Base-by-base conservation (phyloP, 768 basidiomycete species). In the Lactarius hengduanensis region DNA sequence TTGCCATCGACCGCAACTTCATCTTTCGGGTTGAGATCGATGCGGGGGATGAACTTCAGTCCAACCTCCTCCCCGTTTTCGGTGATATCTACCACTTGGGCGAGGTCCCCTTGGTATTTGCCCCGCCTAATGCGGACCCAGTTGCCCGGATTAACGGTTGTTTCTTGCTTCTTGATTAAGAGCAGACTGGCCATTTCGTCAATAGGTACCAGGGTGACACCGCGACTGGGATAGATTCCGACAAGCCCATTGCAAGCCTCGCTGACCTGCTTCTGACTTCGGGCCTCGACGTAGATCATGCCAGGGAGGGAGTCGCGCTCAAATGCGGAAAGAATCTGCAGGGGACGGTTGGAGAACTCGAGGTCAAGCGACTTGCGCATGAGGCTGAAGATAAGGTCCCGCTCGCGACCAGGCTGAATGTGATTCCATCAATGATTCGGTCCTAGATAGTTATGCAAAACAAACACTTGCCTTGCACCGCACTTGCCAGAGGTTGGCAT, bases 141-240 rank as follows among this genome's bases (percentile, higher is more conserved):
- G 71, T 87, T 91, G 22, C 94, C 94, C 0, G 88, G 87, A 20
- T 85, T 85, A 50, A 98, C 84, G 0, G 90, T 90, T 56, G 89
- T 78, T 69, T 95, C 93, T 74, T 95, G 91, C 79, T 96, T 96
- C 81, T 96, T 98, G 73, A 97, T 97, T 74, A 93, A 92, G 71
- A 98, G 82, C 43, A 98, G 80, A 66, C 92, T 93, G 20, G 97
- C 94, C 96, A 98, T 98, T 80, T 99, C 97, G 72, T 96, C 92
- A 65, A 98, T 94, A 8, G 95, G 95, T 0, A 98, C 95, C 40
- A 97, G 84, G 22, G 83, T 82, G 68, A 94, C 86, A 18, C 92
- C 91, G 59, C 91, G 87, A 72, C 85, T 87, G 34, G 87, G 84
- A 76, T 94, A 99, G 62, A 98, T 87, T 60, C 96, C 97, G 59